These are phyloP conservation scores for Diaporthe sp. DNA, from an alignment of 2,329 filamentous ascomycete species.

Conservation along the genomic window DNA sequence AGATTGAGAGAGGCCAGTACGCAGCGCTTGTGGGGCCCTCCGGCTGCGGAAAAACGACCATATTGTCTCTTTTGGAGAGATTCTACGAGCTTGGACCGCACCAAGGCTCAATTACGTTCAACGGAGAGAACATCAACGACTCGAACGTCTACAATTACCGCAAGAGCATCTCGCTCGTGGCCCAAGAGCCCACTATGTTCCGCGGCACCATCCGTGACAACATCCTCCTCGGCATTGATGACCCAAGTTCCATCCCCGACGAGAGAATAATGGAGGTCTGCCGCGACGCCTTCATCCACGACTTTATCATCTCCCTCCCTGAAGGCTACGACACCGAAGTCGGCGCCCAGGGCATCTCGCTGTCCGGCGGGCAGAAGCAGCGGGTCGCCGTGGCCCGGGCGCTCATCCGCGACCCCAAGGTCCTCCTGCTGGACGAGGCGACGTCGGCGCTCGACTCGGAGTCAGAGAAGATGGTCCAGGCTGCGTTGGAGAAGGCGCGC, in stretches of 20 bases:
- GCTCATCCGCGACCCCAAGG: slow-evolving; percentile 87
- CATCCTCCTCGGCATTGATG: slow-evolving; percentile 82
- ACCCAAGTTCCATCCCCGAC: slow-evolving; percentile 76
- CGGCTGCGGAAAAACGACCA: slow-evolving; percentile 94
- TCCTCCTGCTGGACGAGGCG: slow-evolving; percentile 87
- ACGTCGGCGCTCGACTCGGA: slow-evolving; percentile 83
- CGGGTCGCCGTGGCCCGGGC: slow-evolving; percentile 94
- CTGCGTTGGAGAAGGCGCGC: slow-evolving; percentile 83
- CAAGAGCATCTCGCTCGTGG: slow-evolving; percentile 86
- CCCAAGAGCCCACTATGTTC: slow-evolving; percentile 94
- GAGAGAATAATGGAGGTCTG: slow-evolving; percentile 83
- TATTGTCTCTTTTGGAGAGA: slow-evolving; percentile 90
- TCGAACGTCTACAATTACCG: slow-evolving; percentile 89
- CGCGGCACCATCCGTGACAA: slow-evolving; percentile 94
- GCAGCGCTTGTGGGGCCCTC: slow-evolving; percentile 93
- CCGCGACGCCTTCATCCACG: slow-evolving; percentile 91
- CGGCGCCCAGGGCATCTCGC: slow-evolving; percentile 87
- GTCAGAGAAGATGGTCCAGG: slow-evolving; percentile 85
- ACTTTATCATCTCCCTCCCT: slow-evolving; percentile 90
- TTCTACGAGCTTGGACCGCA: slow-evolving; percentile 84
- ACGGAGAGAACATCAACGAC: slow-evolving; percentile 68
- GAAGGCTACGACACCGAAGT: slow-evolving; percentile 92
- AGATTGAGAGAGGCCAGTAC: slow-evolving; percentile 83
- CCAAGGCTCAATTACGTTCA: slow-evolving; percentile 67
- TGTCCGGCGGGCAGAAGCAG: slow-evolving; percentile 96